phyloP scores from a whole-genome alignment of 768 basidiomycete genomes.

The Auricularia auricula-judae region DNA sequence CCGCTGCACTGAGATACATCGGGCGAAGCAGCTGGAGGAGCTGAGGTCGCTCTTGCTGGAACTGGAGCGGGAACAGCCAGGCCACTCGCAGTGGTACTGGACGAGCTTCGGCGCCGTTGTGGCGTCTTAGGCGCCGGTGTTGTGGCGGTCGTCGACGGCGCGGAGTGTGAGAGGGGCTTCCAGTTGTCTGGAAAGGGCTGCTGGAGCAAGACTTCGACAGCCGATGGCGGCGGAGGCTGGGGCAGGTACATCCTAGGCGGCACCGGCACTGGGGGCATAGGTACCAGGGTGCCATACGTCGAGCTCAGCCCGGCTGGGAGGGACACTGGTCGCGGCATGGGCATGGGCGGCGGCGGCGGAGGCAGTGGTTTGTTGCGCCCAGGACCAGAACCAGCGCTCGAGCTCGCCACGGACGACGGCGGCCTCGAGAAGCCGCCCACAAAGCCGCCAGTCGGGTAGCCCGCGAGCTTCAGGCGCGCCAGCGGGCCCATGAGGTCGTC shows the following conservation, averaged over 20 bases:
- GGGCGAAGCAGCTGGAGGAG: neutral
- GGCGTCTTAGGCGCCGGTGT: neutral
- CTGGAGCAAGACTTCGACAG: neutral
- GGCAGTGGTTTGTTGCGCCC: neutral
- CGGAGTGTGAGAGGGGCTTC: neutral
- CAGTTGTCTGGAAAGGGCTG: neutral
- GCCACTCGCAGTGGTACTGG: neutral
- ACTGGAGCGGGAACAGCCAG: neutral
- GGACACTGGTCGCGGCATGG: neutral
- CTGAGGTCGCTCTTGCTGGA: neutral
- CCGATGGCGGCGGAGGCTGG: neutral
- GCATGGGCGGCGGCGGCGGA: neutral
- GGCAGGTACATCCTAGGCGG: neutral
- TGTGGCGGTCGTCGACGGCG: neutral
- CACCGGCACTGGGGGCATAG: neutral
- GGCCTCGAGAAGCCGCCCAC: neutral
- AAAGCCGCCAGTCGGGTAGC: neutral
- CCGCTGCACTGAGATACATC: conserved; percentile 44
- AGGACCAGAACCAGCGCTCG: neutral
- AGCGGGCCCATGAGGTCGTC: neutral
- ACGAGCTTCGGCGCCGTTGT: neutral
- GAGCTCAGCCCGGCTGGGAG: neutral
- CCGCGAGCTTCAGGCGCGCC: neutral
- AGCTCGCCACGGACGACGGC: neutral
- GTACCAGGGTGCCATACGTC: neutral